Conservation (phyloP, 2,329 filamentous ascomycete species). For the Escovopsis weberi region DNA sequence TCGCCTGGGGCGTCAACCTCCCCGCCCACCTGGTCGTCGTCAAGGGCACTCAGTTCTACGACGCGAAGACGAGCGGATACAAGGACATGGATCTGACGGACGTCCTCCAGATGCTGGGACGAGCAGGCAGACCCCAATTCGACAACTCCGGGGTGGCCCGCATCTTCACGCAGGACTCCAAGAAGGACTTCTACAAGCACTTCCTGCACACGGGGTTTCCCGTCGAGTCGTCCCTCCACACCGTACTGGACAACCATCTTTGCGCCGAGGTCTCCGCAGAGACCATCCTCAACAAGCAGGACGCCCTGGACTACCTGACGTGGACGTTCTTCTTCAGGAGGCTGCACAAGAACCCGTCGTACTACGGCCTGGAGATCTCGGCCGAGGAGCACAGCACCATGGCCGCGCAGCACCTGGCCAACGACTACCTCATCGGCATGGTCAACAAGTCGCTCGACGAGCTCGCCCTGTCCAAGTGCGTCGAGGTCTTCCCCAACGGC, state of each 20-base stretch:
- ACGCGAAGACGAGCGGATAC: constrained; percentile 94
- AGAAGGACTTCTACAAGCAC: constrained; percentile 99
- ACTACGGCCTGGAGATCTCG: constrained; percentile 89
- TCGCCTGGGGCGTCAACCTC: constrained; percentile 96
- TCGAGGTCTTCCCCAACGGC: constrained; percentile 70
- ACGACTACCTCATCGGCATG: constrained; percentile 88
- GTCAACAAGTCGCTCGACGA: constrained; percentile 77
- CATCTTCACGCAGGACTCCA: constrained; percentile 93
- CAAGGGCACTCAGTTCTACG: constrained; percentile 95
- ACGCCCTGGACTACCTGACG: constrained; percentile 91
- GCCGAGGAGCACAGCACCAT: constrained; percentile 85
- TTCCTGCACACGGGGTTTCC: constrained; percentile 97
- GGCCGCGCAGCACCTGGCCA: constrained; percentile 71
- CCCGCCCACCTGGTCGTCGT: constrained; percentile 95
- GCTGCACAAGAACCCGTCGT: constrained; percentile 94
- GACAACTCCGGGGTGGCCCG: constrained; percentile 90
- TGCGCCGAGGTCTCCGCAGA: constrained; percentile 88
- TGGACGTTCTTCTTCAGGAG: constrained; percentile 99
- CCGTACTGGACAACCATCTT: constrained; percentile 92
- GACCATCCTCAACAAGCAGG: constrained; percentile 87
- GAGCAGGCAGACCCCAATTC: constrained; percentile 91
- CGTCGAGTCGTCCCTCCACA: constrained; percentile 90
- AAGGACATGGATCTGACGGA: constrained; percentile 98
- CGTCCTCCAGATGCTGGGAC: constrained; percentile 92
- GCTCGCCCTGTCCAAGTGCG: constrained; percentile 71